Evolutionary conservation across 2,329 filamentous ascomycete species (phyloP), one percentile per base, ranked within the genome.

Genomic region (Nemania diffusa): DNA sequence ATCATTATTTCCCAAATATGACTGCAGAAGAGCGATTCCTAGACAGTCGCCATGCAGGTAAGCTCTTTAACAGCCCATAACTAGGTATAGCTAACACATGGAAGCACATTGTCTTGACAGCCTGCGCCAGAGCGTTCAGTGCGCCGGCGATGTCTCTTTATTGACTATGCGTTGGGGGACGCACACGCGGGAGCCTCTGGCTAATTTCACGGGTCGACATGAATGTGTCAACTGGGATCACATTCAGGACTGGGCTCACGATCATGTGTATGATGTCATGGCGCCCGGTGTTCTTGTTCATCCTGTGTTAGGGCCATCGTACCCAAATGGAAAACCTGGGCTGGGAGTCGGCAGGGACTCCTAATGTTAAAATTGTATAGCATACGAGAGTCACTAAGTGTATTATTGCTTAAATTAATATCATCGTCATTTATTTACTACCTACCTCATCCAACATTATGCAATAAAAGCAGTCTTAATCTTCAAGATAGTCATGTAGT

Each of bases 221-320:
- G 57, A 59, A 40, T 59, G 57, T 34, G 58, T 67, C 24, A 67
- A 62, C 17, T 65, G 63, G 63, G 50, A 65, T 51, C 29, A 46
- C 2, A 15, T 65, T 20, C 42, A 62, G 20, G 22, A 56, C 6
- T 61, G 63, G 63, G 32, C 57, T 15, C 51, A 37, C 20, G 32
- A 51, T 32, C 56, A 26, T 5, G 20, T 27, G 24, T 37, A 56
- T 5, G 63, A 65, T 29, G 57, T 61, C 5, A 56, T 65, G 26
- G 57, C 53, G n/a, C 57, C 57, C 1, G 63, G 63, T 9, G 27
- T 65, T 5, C 50, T 65, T 4, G 20, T 65, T 29, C 63, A 65
- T 32, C 58, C 55, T 15, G n/a, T 32, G 11, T 13, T 52, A 32
- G 50, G 50, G 8, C 26, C 50, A 20, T 52, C 50, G n/a, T 52